A percentile compares a stretch with the other conserved stretches of the same genome.
phyloP scores from a whole-genome alignment of 371 early-diverging fungal species.

The Circinella minor region DNA sequence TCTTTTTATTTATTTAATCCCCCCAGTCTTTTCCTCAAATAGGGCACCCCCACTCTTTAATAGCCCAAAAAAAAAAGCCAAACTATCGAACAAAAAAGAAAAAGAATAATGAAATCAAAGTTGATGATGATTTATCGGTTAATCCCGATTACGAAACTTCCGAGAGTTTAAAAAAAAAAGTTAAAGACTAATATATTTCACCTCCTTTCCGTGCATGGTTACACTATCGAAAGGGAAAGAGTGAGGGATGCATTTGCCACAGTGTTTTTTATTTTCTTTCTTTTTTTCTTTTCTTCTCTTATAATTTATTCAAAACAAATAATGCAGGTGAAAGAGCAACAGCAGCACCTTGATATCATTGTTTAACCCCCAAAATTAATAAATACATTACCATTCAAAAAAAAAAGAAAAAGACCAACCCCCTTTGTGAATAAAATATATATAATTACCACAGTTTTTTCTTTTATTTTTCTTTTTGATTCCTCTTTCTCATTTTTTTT shows the following conservation, averaged over 20 bases:
- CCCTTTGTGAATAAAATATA: too few relatives aligned
- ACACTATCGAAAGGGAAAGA: background rate
- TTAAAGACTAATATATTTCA: background rate
- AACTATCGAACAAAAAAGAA: too few relatives aligned
- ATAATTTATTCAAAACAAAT: constrained; percentile 7
- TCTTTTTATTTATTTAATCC: too few relatives aligned
- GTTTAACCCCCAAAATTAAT: background rate
- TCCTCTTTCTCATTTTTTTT: constrained; percentile 6
- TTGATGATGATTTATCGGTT: too few relatives aligned
- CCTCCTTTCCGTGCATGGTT: constrained; percentile 3
- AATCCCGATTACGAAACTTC: too few relatives aligned
- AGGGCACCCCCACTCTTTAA: too few relatives aligned
- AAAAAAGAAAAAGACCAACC: background rate
- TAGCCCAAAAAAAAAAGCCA: too few relatives aligned
- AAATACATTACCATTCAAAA: background rate
- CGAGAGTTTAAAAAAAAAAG: too few relatives aligned
- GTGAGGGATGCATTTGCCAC: constrained; percentile 18
- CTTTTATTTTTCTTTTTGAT: background rate
- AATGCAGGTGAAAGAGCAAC: constrained; percentile 3
- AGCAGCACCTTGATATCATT: background rate
- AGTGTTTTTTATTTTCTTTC: background rate
- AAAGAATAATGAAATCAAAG: too few relatives aligned
- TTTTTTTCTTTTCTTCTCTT: background rate
- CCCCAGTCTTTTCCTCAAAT: too few relatives aligned
- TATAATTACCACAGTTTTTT: too few relatives aligned